Base-by-base conservation (phyloP, 805 yeast genomes). In the Kluyveromyces lactis region DNA sequence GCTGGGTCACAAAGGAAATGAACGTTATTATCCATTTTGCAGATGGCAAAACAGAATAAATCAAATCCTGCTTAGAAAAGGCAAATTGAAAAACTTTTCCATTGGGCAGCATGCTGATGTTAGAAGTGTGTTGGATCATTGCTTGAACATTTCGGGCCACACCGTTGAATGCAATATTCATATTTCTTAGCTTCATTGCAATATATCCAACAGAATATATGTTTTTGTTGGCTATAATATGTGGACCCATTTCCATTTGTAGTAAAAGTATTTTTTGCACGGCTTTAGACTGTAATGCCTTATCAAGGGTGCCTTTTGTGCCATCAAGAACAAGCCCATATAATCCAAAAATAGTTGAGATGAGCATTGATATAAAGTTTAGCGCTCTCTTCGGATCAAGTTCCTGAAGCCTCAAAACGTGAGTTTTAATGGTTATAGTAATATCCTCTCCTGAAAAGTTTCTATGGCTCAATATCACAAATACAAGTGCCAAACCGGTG, bases 1-100 rank as follows among this genome's bases (percentile, higher is more conserved):
- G 95, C 57, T 89, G 95, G 40, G 79, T 75, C 30, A 85, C 56
- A 45, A 75, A 77, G 1, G 81, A 75, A 40, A 86, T 68, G 44
- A 86, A 75, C 55, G 87, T 96, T 24, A 86, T 72, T 48, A 85
- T 73, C 96, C 97, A 90, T 50, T 86, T 75, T 7, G 83, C 76
- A 29, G 82, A 75, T 0, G 97, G 97, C n/a, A 85, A 60, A 9
- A 79, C 66, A 13, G 77, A 69, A 49, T 79, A 65, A 3, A 82
- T 68, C 44, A 77, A 68, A 49, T 81, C 87, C 27, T 79, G 80
- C 47, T 86, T 67, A 8, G 71, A 64, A 17, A 72, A 66, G 1
- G 78, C 69, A 39, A 77, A 81, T 43, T 67, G 73, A 33, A 72
- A 53, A 26, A 53, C 48, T 36, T 53, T 73, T 45, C 51, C 67